Base-by-base conservation (phyloP, 257 asterid species). In the Gynochthodes officinalis region DNA sequence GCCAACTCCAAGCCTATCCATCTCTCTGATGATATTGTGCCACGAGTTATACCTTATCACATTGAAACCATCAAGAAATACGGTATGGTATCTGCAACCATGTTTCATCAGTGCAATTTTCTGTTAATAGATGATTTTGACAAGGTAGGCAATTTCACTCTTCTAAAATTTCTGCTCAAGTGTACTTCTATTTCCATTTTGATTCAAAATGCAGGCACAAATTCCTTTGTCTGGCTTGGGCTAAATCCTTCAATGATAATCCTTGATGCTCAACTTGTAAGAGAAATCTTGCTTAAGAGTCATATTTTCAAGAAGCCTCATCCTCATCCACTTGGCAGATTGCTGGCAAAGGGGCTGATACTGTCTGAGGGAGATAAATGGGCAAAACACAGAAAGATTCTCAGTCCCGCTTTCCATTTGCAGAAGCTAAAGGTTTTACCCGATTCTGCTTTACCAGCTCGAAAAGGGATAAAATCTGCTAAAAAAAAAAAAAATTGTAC, bases 321-420 rank as follows among this genome's bases (percentile, higher is more conserved):
- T 30, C 11, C 33, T 46, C 75, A 73, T 60, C 67, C 73, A 30
- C 67, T 73, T 13, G 53, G 50, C n/a, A 73, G 23, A 53, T 30
- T 72, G 76, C 35, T 80, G 23, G 67, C 48, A 0, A 35, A 25
- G 59, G 82, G 79, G 25, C 37, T 74, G 4, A 30, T 62, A 16
- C 44, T 27, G 37, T 39, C 33, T 0, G 79, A 73, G 53, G 84
- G 68, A 19, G 76, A 69, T 5, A 63, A 73, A 61, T 80, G 84
- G 84, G 69, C 65, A 15, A 72, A 63, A 27, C 53, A 76, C 48
- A 52, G 79, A 39, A 80, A 64, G 53, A 73, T 80, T 9, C 49
- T 80, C 33, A 76, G 50, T 60, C 77, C 80, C n/a, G 80, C 80
- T 65, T 79, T 79, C 62, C 80, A 79, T 59, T 1, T 64, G 9